Conservation (phyloP, 768 basidiomycete genomes). For the Chalciporus pseudorubinellus region DNA sequence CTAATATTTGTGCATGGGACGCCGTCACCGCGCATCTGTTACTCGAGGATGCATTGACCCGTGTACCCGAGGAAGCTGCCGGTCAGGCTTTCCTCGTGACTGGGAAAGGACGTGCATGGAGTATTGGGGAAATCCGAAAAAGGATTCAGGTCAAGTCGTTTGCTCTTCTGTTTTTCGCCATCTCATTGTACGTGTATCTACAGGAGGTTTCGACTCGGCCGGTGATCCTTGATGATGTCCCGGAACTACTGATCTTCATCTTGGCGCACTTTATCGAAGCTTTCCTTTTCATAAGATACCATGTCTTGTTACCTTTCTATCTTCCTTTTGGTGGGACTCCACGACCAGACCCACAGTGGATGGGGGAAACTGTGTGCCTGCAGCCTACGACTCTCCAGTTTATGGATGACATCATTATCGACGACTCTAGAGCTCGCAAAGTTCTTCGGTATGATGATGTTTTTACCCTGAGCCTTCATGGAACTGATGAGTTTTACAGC, state of each 20-base stretch:
- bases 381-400: slow-evolving; percentile 35
- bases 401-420: slow-evolving; percentile 29
- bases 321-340: slow-evolving; percentile 18
- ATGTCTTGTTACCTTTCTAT: slow-evolving; percentile 22
- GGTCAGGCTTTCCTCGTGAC: slow-evolving; percentile 37
- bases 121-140: slow-evolving; percentile 25
- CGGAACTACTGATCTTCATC: slow-evolving; percentile 30
- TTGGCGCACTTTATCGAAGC: slow-evolving; percentile 33
- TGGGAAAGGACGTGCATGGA: slow-evolving; percentile 34
- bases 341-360: slow-evolving; percentile 28
- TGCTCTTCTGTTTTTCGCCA: too few relatives aligned
- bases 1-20: slow-evolving; percentile 36
- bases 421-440: slow-evolving; percentile 35
- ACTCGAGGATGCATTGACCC: slow-evolving; percentile 30
- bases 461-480: background rate
- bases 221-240: slow-evolving; percentile 28
- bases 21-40: slow-evolving; percentile 35
- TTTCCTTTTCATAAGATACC: slow-evolving; percentile 32
- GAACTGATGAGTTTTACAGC: slow-evolving; percentile 8
- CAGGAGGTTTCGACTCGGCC: slow-evolving; percentile 31
- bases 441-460: slow-evolving; percentile 26
- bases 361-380: slow-evolving; percentile 31
- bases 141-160: slow-evolving; percentile 30
- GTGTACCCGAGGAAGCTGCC: slow-evolving; percentile 24
- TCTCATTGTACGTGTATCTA: background rate